phyloP scores from a whole-genome alignment of 345 rosid genomes.

The Melaleuca alternifolia region DNA sequence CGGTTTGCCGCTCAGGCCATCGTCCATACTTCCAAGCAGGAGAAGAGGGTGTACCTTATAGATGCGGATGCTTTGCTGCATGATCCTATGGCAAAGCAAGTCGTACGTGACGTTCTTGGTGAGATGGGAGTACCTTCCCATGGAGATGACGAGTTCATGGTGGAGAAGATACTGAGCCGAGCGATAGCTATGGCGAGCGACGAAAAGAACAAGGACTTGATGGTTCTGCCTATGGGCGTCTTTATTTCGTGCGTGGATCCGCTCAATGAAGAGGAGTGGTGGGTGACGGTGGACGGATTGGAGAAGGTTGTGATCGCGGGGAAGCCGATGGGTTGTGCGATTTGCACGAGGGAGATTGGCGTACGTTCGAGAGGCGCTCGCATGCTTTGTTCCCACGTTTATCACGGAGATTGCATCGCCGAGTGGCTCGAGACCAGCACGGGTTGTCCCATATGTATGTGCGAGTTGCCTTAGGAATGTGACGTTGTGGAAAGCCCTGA shows the following conservation, averaged over 20 bases:
- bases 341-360: constrained; percentile 16
- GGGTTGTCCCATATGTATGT: constrained; percentile 16
- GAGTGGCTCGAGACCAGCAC: constrained; percentile 16
- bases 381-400: constrained; percentile 20
- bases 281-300: neutral
- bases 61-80: neutral
- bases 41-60: neutral
- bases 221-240: neutral
- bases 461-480: neutral
- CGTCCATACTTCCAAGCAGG: neutral
- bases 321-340: neutral
- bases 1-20: neutral
- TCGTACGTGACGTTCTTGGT: neutral
- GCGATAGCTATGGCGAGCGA: neutral
- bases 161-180: neutral
- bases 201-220: neutral
- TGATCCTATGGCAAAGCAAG: neutral
- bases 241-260: neutral
- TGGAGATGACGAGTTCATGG: neutral
- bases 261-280: neutral
- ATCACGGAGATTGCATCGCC: constrained; percentile 16
- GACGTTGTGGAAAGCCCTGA: neutral
- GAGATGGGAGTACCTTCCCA: neutral
- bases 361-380: constrained; percentile 5
- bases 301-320: neutral